phyloP scores from a whole-genome alignment of 1,139 yeast species.

The Diutina ranongensis region DNA sequence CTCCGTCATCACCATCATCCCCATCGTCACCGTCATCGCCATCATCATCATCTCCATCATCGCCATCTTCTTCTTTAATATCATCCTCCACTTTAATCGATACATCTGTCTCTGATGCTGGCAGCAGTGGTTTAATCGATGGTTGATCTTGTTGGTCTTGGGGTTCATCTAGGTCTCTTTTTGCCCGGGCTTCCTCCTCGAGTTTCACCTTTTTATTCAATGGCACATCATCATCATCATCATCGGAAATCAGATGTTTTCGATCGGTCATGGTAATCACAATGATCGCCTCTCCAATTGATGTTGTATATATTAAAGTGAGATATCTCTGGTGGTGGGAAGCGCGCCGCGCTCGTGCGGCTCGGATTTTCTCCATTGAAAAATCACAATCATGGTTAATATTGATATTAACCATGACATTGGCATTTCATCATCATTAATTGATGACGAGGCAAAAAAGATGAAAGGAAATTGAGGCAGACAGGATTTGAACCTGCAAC shows the following conservation, averaged over 20 bases:
- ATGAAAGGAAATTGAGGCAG: conserved; percentile 12
- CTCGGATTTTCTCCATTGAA: too few species aligned
- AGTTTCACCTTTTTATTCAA: conserved; percentile 1
- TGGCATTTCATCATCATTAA: too few species aligned
- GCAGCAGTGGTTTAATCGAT: neutral
- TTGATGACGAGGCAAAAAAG: too few species aligned
- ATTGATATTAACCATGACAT: too few species aligned
- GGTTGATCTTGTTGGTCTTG: neutral
- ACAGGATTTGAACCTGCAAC: conserved; percentile 15
- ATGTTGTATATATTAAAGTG: too few species aligned
- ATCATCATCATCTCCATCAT: conserved; percentile 16
- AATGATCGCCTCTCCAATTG: too few species aligned
- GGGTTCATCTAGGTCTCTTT: neutral
- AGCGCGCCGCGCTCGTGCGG: too few species aligned
- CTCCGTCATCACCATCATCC: conserved; percentile 41
- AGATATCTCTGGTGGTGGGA: too few species aligned
- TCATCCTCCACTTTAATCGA: neutral
- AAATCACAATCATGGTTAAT: too few species aligned
- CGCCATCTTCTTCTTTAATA: conserved; percentile 24
- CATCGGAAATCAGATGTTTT: neutral
- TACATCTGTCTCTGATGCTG: neutral
- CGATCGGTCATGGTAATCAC: conserved; percentile 5
- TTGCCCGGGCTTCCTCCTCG: neutral
- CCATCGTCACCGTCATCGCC: conserved; percentile 26
- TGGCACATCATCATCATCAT: conserved; percentile 4